Conservation (phyloP, 306 rosid genomes). For the Medicago arabica region DNA sequence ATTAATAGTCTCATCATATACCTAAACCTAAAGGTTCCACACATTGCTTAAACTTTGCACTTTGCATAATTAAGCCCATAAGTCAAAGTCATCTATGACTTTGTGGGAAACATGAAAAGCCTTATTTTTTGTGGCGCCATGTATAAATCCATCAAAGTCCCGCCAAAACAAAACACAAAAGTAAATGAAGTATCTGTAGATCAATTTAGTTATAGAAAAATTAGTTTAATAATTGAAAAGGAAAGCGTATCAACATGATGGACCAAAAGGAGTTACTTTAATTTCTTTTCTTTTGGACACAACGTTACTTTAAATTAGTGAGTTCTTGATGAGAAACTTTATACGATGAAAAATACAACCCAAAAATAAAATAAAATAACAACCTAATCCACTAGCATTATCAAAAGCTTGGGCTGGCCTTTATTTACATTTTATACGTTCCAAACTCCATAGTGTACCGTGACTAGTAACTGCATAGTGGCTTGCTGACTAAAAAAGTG, state of each 20-base stretch:
- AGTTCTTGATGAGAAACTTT: constrained; percentile 28
- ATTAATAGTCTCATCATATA: not conserved
- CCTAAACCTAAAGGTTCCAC: not conserved
- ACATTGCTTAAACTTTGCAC: not conserved
- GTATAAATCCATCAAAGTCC: constrained; percentile 23
- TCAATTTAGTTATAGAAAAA: not conserved
- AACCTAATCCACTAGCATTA: not conserved
- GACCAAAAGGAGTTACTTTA: constrained; percentile 28
- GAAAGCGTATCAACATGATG: constrained; percentile 24
- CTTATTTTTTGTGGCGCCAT: constrained; percentile 27
- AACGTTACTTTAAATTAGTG: not conserved
- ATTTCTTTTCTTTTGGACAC: not conserved
- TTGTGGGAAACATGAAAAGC: not conserved
- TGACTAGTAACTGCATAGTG: not conserved
- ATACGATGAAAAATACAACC: not conserved
- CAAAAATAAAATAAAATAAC: not conserved
- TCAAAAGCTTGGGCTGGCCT: constrained; percentile 4
- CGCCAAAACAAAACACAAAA: constrained; percentile 40
- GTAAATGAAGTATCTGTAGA: constrained; percentile 38
- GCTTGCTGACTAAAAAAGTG: constrained; percentile 5
- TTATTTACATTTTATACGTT: not conserved
- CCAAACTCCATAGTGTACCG: not conserved
- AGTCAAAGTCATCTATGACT: not conserved
- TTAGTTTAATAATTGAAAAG: constrained; percentile 30
- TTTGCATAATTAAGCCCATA: not conserved